phyloP scores from a whole-genome alignment of 2,329 filamentous ascomycete genomes.

The Diaporthe nobilis region DNA sequence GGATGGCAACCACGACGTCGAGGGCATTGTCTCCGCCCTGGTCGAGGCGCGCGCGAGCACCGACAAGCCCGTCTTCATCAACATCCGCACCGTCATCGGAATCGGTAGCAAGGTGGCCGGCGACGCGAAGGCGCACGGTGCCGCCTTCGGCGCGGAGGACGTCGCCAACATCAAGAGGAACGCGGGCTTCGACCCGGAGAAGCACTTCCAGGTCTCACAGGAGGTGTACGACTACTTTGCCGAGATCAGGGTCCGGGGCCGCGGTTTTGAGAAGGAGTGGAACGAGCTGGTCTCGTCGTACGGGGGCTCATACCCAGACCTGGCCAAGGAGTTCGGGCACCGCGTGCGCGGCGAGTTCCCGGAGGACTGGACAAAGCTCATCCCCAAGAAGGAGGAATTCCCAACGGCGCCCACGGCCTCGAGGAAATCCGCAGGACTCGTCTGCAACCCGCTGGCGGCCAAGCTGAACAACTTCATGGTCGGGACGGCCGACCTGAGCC shows the following conservation, averaged over 20 bases:
- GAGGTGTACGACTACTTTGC: slow-evolving; percentile 66
- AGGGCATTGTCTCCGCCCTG: slow-evolving; percentile 61
- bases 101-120: slow-evolving; percentile 62
- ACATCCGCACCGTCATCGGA: slow-evolving; percentile 69
- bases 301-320: slow-evolving; percentile 44
- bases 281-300: slow-evolving; percentile 51
- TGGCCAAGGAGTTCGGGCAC: slow-evolving; percentile 58
- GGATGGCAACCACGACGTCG: slow-evolving; percentile 64
- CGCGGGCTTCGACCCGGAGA: slow-evolving; percentile 64
- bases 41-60: slow-evolving; percentile 54
- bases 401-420: slow-evolving; percentile 65
- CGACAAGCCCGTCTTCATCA: slow-evolving; percentile 69
- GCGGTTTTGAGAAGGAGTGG: slow-evolving; percentile 64
- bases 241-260: slow-evolving; percentile 60
- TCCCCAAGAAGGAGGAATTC: slow-evolving; percentile 61
- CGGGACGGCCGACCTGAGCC: slow-evolving; percentile 62
- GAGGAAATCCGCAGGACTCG: slow-evolving; percentile 61
- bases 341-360: slow-evolving; percentile 64
- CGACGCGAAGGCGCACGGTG: slow-evolving; percentile 69
- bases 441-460: slow-evolving; percentile 62
- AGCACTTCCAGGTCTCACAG: slow-evolving; percentile 61
- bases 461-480: slow-evolving; percentile 59
- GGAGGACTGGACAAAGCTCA: slow-evolving; percentile 63
- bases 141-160: slow-evolving; percentile 66
- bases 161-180: slow-evolving; percentile 67